These are phyloP conservation scores for Cercospora canescens DNA, from an alignment of 2,329 filamentous ascomycete genomes.

Conservation along the genomic window DNA sequence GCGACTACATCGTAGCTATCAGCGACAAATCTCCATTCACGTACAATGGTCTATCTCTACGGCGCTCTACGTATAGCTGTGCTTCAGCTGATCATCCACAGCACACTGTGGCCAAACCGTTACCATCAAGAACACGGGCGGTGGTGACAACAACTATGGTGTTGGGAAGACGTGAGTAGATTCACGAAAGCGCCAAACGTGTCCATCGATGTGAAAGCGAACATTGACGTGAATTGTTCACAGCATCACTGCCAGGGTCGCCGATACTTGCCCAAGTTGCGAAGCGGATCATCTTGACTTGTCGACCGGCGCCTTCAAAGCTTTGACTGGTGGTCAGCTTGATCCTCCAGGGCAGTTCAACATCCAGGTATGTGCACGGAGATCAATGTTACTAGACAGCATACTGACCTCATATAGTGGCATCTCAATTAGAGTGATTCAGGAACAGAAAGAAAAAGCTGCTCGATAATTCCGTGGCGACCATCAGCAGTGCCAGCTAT, in stretches of 20 bases:
- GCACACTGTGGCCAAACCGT: constrained; percentile 16
- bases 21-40: constrained; percentile 4
- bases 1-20: constrained; percentile 15
- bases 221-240: neutral
- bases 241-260: constrained; percentile 11
- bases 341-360: constrained; percentile 11
- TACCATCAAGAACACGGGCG: constrained; percentile 13
- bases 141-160: constrained; percentile 8
- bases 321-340: constrained; percentile 5
- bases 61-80: neutral
- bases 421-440: neutral
- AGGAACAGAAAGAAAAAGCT: neutral
- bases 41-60: neutral
- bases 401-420: neutral
- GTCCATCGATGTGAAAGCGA: neutral
- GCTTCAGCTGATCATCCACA: neutral
- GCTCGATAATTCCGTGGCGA: neutral
- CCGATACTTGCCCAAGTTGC: constrained; percentile 12
- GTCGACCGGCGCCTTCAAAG: constrained; percentile 13
- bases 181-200: neutral
- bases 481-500: neutral
- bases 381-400: neutral
- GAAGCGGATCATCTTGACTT: constrained; percentile 13
- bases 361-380: neutral
- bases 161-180: neutral